phyloP scores from a whole-genome alignment of 129 eudicot species.

The carrot (Daucus carota) region DH1_v3.0 NC_030382.2:52877501-52878000 shows the following conservation, averaged over 20 bases:
- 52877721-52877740: background rate
- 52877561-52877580: background rate
- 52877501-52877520: background rate
- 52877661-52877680: background rate
- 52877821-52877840: constrained; percentile 80
- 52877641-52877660: background rate
- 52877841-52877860: constrained; percentile 46
- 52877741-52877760: constrained; percentile 39
- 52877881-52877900: constrained; percentile 80
- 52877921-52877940: constrained; percentile 11
- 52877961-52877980: background rate
- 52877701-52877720: background rate
- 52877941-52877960: constrained; percentile 10
- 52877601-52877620: background rate
- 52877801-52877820: constrained; percentile 88
- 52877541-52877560: background rate
- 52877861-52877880: constrained; percentile 69
- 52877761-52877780: constrained; percentile 39
- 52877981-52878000: background rate
- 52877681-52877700: background rate
- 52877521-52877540: background rate
- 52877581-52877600: no score
- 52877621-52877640: background rate
- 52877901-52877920: constrained; percentile 27
- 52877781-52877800: constrained; percentile 72